Conservation (phyloP, 2,329 filamentous ascomycete genomes). For the Aspergillus udagawae region DNA sequence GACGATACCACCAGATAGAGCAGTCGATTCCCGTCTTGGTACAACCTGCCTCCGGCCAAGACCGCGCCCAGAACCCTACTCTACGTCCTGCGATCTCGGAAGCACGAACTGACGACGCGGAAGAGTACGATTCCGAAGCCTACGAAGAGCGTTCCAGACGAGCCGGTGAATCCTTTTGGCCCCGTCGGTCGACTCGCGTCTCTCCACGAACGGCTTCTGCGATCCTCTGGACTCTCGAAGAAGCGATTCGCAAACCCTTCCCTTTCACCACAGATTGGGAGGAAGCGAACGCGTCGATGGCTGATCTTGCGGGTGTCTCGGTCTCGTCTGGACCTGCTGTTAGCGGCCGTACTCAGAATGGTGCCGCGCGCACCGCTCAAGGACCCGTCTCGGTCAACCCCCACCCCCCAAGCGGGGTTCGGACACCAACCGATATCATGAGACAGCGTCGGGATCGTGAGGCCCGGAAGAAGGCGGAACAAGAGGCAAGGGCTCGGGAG, state of each 20-base stretch:
- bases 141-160: conserved; percentile 26
- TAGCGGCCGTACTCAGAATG: conserved; percentile 56
- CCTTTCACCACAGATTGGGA: conserved; percentile 77
- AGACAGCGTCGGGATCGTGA: conserved; percentile 76
- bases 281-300: conserved; percentile 91
- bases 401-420: conserved; percentile 57
- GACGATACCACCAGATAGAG: conserved; percentile 22
- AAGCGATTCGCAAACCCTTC: conserved; percentile 77
- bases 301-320: conserved; percentile 67
- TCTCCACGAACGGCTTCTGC: conserved; percentile 83
- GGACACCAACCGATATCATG: conserved; percentile 89
- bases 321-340: conserved; percentile 44
- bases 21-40: conserved; percentile 25
- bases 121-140: conserved; percentile 19
- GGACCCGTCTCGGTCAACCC: conserved; percentile 53
- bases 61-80: conserved; percentile 15
- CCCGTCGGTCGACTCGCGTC: conserved; percentile 55
- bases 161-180: conserved; percentile 49
- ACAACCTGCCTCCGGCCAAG: conserved; percentile 16
- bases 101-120: conserved; percentile 30
- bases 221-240: conserved; percentile 87
- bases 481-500: conserved; percentile 57
- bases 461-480: conserved; percentile 63
- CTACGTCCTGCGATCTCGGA: conserved; percentile 31
- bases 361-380: conserved; percentile 48